These are phyloP conservation scores for Albatrellus sp. DNA, from an alignment of 1,284 basidiomycete genomes.

Conservation along the genomic window DNA sequence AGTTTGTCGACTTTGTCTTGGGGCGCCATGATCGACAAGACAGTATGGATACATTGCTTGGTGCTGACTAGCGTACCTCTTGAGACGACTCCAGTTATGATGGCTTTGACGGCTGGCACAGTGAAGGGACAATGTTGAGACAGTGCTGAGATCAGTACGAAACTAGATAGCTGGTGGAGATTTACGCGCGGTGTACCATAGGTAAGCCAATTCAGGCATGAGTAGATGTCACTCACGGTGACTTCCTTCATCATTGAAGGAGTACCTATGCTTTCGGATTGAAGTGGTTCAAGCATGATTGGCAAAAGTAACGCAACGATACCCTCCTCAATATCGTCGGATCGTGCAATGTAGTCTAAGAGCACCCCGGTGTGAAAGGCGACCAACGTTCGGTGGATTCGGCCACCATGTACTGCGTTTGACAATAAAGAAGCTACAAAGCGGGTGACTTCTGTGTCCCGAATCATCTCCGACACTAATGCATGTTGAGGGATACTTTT, in stretches of 20 bases:
- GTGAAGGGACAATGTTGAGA: constrained; percentile 51
- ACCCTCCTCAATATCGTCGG: constrained; percentile 46
- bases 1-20: constrained; percentile 39
- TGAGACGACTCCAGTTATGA: constrained; percentile 41
- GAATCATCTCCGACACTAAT: constrained; percentile 65
- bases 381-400: constrained; percentile 61
- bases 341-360: constrained; percentile 65
- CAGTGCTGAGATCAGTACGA: constrained; percentile 55
- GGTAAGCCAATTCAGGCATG: background rate
- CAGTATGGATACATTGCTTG: constrained; percentile 43
- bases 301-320: constrained; percentile 50
- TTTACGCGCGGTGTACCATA: background rate
- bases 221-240: constrained; percentile 28
- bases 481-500: constrained; percentile 58
- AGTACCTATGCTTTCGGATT: constrained; percentile 16
- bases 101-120: constrained; percentile 39
- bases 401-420: constrained; percentile 36
- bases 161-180: constrained; percentile 49
- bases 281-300: constrained; percentile 46
- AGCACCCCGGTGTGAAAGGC: constrained; percentile 79
- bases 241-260: constrained; percentile 29
- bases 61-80: constrained; percentile 35
- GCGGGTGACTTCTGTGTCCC: constrained; percentile 61
- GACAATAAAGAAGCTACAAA: constrained; percentile 60
- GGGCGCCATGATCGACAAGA: constrained; percentile 45